A percentile compares a stretch with the other conserved stretches of the same genome.
These are phyloP conservation scores for Mycena maculata DNA, from an alignment of 768 basidiomycete species.

Conservation along the genomic window DNA sequence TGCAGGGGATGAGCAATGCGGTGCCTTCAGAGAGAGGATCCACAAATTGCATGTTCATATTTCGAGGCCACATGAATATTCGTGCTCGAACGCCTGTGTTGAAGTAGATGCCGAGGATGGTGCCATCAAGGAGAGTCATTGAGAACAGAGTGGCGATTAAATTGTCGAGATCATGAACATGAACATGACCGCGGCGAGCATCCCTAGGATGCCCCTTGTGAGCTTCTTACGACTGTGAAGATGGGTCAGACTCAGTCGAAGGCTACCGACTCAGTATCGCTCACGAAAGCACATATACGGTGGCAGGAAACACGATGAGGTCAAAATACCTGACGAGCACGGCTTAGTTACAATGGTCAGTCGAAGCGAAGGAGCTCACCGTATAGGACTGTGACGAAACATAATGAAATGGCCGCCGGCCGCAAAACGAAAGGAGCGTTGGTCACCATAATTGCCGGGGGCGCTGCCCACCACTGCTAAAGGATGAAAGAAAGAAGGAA, in stretches of 20 bases:
- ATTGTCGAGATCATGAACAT: conserved; percentile 23
- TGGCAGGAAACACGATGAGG: conserved; percentile 15
- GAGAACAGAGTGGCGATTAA: conserved; percentile 11
- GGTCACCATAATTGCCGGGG: conserved; percentile 16
- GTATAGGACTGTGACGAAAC: conserved; percentile 16
- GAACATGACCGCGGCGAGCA: conserved; percentile 21
- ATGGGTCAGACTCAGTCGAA: not conserved
- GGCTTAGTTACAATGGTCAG: not conserved
- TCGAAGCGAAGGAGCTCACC: not conserved
- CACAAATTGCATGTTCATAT: conserved; percentile 12
- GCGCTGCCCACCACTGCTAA: not conserved
- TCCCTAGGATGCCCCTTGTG: conserved; percentile 15
- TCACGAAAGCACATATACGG: conserved; percentile 12
- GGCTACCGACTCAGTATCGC: not conserved
- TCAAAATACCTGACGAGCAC: conserved; percentile 2
- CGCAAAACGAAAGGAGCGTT: conserved; percentile 8
- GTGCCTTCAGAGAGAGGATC: not conserved
- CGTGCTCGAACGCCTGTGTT: not conserved
- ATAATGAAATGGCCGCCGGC: conserved; percentile 21
- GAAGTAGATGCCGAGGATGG: conserved; percentile 20
- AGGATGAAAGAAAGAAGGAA: not conserved
- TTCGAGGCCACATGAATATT: conserved; percentile 23
- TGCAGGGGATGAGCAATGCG: not conserved
- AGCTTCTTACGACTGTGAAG: conserved; percentile 13
- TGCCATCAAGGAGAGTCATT: conserved; percentile 21